Evolutionary conservation across 495 filamentous ascomycete genomes (phyloP), one percentile per base, ranked within the genome.

Genomic region (Neurospora sp.): DNA sequence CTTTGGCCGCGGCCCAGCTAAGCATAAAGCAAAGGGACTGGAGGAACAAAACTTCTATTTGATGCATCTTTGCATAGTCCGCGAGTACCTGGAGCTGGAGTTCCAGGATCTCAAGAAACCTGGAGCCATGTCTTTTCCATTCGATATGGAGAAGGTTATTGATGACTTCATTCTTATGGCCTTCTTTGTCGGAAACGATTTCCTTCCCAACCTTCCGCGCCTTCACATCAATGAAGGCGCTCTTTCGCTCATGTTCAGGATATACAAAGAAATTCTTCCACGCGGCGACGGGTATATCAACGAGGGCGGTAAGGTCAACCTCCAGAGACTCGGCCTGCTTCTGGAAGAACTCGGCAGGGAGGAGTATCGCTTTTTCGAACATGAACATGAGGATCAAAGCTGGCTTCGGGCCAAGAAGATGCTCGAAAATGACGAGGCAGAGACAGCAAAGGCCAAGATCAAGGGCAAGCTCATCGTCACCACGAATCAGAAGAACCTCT

Each of bases 141-240:
- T 96, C 78, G 92, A 99, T 76, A 91, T 98, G 91, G 96, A 99
- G 81, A 89, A 91, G 73, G 89, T 98, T 75, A 98, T 99, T 81
- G 96, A 99, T 77, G 96, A 99, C 85, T 98, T 99, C 82, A 98
- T 99, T 78, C 88, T 99, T 53, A 97, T 99, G 93, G 94, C 94
- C 39, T 99, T 99, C 85, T 99, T 99, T 79, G 94, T 99, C 79
- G 96, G 96, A 80, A 99, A 99, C 81, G 96, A 99, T 83, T 99
- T 99, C 82, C 87, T 99, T 77, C 96, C 96, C 5, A 97, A 98
- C 82, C 84, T 99, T 70, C 96, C 96, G 3, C 93, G 96, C 74
- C 83, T 99, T 73, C 96, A 98, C 82, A 99, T 99, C 82, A 99
- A 99, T 82, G 96, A 98, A 80, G 96, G 96, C 41, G 96, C 96